Base-by-base conservation (phyloP, 2,329 filamentous ascomycete species). In the Venturia pyrina region DNA sequence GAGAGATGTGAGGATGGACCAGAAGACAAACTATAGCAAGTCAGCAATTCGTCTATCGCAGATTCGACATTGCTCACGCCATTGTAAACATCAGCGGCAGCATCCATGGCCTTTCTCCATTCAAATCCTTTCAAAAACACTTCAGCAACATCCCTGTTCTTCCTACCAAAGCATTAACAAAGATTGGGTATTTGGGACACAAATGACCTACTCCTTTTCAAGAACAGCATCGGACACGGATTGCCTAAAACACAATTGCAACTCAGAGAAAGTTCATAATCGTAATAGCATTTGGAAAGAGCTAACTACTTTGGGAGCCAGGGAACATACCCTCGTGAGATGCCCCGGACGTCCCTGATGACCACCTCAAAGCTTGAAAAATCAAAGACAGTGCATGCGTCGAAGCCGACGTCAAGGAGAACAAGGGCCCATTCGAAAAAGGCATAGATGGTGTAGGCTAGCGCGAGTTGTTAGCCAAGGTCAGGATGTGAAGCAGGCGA, bases 371-470 rank as follows among this genome's bases (percentile, higher is more conserved):
- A 90, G 65, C 88, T 86, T 69, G 87, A 83, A 80, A 98, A 99
- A 80, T 99, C 95, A 72, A 96, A 81, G 66, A 91, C 89, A 13
- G 95, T 98, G 67, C 98, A 89, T 64, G 95, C 91, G 79, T 99
- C 95, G 78, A 99, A 99, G 40, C 85, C 93, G 66, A 99, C 92
- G 76, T 99, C 95, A 75, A 96, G 91, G 70, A 99, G 81, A 73
- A 99, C 92, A 68, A 99, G 82, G 28, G 92, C 82, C 95, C 95
- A 99, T 78, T 99, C 95, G 77, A 98, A 97, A 79, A 99, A 97
- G 69, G 95, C 89, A 77, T 99, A 99, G 64, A 84, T 96, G 0
- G 95, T 99, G 78, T 99, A 99, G 41, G 95, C 95, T 98, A 72
- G 56, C 44, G 21, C 34, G 34, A 64, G n/a, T 21, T 41, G 44